Evolutionary conservation across 257 asterid genomes (phyloP).

Genomic region (Fraxinus excelsior): DNA sequence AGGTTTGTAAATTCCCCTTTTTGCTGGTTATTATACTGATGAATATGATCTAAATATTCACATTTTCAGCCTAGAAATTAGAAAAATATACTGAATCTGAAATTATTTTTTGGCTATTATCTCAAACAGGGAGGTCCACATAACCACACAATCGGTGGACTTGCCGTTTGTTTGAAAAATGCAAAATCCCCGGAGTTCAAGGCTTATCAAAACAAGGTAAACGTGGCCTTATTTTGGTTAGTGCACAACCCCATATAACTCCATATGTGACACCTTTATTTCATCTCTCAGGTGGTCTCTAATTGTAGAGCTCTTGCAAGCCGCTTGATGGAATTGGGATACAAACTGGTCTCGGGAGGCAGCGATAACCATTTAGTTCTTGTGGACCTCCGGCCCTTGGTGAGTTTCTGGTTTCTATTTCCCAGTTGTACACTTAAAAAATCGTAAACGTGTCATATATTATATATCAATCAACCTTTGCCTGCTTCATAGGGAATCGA

Average conservation of each 20-base stretch:
- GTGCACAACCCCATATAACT: background rate
- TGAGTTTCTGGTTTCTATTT: slow-evolving; percentile 34
- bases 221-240: slow-evolving; percentile 13
- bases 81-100: background rate
- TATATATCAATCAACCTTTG: background rate
- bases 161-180: slow-evolving; percentile 78
- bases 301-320: slow-evolving; percentile 89
- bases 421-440: background rate
- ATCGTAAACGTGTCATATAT: background rate
- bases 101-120: background rate
- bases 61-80: background rate
- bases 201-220: slow-evolving; percentile 79
- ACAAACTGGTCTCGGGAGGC: slow-evolving; percentile 89
- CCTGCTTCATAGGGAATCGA: slow-evolving; percentile 64
- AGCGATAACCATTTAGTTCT: slow-evolving; percentile 98
- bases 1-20: slow-evolving; percentile 43
- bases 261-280: slow-evolving; percentile 21
- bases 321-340: slow-evolving; percentile 75
- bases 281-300: slow-evolving; percentile 61
- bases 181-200: slow-evolving; percentile 78
- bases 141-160: slow-evolving; percentile 91
- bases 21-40: too few species aligned
- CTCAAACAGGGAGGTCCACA: slow-evolving; percentile 88
- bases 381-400: slow-evolving; percentile 91
- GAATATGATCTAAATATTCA: background rate